Conservation (phyloP, 129 eudicot genomes). For the Apium graveolens region DNA sequence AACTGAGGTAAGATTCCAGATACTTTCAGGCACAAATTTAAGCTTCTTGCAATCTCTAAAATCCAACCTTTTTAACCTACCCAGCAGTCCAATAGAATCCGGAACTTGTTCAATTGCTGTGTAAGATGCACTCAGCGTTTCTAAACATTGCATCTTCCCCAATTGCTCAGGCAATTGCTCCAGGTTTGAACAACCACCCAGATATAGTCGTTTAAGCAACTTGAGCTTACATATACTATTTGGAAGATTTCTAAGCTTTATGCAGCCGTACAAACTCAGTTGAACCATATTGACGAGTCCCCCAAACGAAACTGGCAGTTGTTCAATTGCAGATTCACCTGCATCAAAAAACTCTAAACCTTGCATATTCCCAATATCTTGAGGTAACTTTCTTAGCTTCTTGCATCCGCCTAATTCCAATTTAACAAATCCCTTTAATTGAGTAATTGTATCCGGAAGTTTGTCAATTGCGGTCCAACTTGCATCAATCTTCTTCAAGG, state of each 20-base stretch:
- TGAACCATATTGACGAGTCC: no score
- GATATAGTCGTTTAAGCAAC: not conserved
- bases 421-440: not conserved
- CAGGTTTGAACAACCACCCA: not conserved
- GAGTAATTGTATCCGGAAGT: not conserved
- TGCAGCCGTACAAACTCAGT: no score
- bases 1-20: not conserved
- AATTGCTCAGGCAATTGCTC: not conserved
- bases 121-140: no score
- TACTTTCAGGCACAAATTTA: no score
- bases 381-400: not conserved
- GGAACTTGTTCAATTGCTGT: not conserved
- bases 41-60: no score
- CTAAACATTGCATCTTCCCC: not conserved
- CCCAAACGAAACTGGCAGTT: no score
- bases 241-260: not conserved
- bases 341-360: no score
- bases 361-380: not conserved
- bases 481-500: not conserved
- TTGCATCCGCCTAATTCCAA: no score
- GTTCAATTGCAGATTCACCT: no score
- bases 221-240: not conserved
- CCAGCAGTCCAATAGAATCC: no score
- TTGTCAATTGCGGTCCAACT: no score
- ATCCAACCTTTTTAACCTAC: no score